Percentiles rank a stretch among this genome's conserved stretches.
These are phyloP conservation scores for Coemansia sp. DNA, from an alignment of 192 early-diverging fungal genomes.

Conservation along the genomic window DNA sequence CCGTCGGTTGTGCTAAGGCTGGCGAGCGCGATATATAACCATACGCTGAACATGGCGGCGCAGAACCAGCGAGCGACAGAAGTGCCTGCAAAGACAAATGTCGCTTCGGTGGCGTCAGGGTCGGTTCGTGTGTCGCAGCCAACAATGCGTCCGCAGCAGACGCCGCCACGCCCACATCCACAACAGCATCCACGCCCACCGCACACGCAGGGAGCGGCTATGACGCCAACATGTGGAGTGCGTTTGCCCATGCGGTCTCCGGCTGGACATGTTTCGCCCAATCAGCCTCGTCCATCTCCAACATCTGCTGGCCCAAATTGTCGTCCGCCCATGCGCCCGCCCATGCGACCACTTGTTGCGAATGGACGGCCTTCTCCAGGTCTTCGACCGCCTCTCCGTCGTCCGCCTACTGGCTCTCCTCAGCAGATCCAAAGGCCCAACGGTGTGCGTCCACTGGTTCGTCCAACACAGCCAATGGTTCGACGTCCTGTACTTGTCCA, in stretches of 20 bases:
- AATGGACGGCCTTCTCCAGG: background rate
- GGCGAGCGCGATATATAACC: conserved; percentile 53
- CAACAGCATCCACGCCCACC: background rate
- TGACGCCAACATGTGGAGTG: background rate
- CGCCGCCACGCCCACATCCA: background rate
- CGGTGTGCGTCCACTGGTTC: background rate
- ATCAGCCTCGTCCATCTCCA: background rate
- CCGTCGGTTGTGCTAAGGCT: conserved; percentile 43
- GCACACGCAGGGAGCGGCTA: background rate
- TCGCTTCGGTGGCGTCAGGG: background rate
- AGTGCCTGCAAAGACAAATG: background rate
- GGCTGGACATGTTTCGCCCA: background rate
- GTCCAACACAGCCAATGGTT: background rate
- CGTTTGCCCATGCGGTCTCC: conserved; percentile 1
- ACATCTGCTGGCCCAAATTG: background rate
- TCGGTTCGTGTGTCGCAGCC: conserved; percentile 1
- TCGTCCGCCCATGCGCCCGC: conserved; percentile 5
- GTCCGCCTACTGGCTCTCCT: background rate
- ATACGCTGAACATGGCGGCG: conserved; percentile 41
- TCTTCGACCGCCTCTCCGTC: background rate
- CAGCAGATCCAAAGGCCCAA: conserved; percentile 6
- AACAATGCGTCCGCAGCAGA: background rate
- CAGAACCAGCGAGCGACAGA: conserved; percentile 28
- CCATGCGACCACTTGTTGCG: conserved; percentile 1
- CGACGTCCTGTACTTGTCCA: too few relatives aligned